Evolutionary conservation across 1,284 basidiomycete genomes (phyloP).

Genomic region (Rugosomyces carneus): DNA sequence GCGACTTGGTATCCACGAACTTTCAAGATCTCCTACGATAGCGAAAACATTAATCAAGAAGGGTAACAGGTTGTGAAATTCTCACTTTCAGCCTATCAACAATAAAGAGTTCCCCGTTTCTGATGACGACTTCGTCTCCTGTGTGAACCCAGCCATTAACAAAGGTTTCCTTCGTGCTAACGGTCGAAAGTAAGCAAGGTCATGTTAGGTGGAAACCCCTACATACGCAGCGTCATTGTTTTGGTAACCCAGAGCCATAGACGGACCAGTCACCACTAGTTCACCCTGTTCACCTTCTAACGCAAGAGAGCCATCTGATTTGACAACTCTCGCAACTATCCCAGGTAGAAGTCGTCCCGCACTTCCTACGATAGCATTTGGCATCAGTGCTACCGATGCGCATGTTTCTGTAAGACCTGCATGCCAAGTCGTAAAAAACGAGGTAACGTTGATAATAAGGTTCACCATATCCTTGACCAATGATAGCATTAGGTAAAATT

Average conservation of each 20-base stretch:
- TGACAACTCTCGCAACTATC: constrained; percentile 48
- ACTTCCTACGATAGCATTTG: constrained; percentile 50
- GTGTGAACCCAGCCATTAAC: constrained; percentile 58
- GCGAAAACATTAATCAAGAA: not conserved
- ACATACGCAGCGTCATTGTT: constrained; percentile 52
- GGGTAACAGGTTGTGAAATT: not conserved
- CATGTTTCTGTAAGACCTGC: constrained; percentile 40
- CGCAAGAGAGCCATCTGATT: constrained; percentile 54
- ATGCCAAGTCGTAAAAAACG: not conserved
- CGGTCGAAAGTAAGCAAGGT: not conserved
- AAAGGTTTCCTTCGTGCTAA: constrained; percentile 54
- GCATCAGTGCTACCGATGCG: constrained; percentile 32
- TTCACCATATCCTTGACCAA: constrained; percentile 43
- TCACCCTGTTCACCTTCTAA: constrained; percentile 63
- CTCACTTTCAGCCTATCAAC: constrained; percentile 59
- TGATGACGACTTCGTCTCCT: constrained; percentile 57
- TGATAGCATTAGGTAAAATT: constrained; percentile 35
- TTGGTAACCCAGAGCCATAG: constrained; percentile 50
- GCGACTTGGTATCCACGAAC: constrained; percentile 51
- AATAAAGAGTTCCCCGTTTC: constrained; percentile 49
- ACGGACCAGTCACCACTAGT: constrained; percentile 52
- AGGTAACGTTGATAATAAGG: constrained; percentile 15
- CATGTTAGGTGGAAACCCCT: not conserved
- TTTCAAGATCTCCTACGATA: constrained; percentile 52
- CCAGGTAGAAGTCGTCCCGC: constrained; percentile 55